Base-by-base conservation (phyloP, 352 stramenopile genomes). In the Globisporangium cylindrosporum region DNA sequence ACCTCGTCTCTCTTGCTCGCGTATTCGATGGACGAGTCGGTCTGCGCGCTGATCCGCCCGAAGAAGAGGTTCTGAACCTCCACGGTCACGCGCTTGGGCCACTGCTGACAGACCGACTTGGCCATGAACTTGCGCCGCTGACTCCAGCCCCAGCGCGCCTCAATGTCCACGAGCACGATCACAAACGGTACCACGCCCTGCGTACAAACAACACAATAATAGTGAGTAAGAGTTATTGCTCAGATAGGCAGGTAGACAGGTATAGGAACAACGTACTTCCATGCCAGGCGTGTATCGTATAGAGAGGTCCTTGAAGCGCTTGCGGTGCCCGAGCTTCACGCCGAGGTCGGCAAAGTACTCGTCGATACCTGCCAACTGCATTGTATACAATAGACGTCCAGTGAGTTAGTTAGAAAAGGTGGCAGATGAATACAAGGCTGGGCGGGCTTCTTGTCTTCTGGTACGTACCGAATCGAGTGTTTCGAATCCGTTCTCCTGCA, bases 231-330 rank as follows among this genome's bases (percentile, higher is more conserved):
- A 3, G 32, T 22, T 5, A 4, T 22, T 24, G 6, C 1, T 51
- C 6, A 49, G 7, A 24, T 43, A 27, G 7, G 1, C 41, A n/a
- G 22, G 10, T 7, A 56, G 9, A 38, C 10, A 38, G 22, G 18
- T 2, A 18, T n/a, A 48, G 36, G 38, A 1, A 25, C 1, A 24
- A 53, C 55, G 43, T 59, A 69, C 64, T 12, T 58, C 48, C 64
- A 69, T 69, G 55, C 64, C 64, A 4, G 64, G 56, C 3, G 56
- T 27, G 27, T 69, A 43, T n/a, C 57, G 56, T 25, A 54, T 58
- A 7, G 64, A 63, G 29, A 69, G 27, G 38, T 69, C 54, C 56
- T 69, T 62, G 55, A 69, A 69, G 46, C 41, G 64, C 64, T 69
- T 69, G 41, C 64, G 64, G 41, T 69, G 64, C 0, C 64, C 64